Base-by-base conservation (phyloP, 2,329 filamentous ascomycete species). In the Phoma herbarum region DNA sequence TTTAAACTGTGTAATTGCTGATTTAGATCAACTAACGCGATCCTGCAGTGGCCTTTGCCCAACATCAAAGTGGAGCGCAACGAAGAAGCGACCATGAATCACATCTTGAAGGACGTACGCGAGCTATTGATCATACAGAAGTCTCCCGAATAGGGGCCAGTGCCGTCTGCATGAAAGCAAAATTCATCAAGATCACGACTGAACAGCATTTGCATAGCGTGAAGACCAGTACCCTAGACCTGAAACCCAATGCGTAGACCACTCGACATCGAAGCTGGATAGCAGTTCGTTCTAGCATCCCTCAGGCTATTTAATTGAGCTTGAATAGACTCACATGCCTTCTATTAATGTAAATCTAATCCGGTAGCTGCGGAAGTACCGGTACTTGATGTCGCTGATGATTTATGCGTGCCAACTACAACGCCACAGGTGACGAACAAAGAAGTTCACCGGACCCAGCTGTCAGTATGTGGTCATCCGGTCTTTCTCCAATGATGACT, bases 31-130 rank as follows among this genome's bases (percentile, higher is more conserved):
- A 35, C 26, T 57, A 12, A 57, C n/a, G 29, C 20, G 20, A 26
- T 28, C 16, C 16, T 26, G 16, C 20, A 52, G 48, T 57, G 54
- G 54, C 54, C 54, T 26, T 22, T 52, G 42, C 54, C 54, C 3
- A 57, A 57, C 12, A 52, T 57, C 23, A 57, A 57, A 20, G 48
- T 47, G 9, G 48, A 57, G 48, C 47, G 48, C 9, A 16, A 47
- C 12, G 20, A 47, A 28, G 48, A 57, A 33, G 54, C 48, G 14
- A 47, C 48, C 3, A 47, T 57, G 54, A 57, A 57, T 10, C 20
- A 52, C 33, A 52, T 57, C 7, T 18, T 48, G 14, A 57, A 37
- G 23, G 20, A 47, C 6, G 10, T 43, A 43, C 48, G 54, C 43
- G 23, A 52, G 14, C 22, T 46, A 20, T 51, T 31, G 12, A 51